Evolutionary conservation across 176 grass and related monocot species (phyloP).

Genomic region (Hsuehochloa calcarea): DNA sequence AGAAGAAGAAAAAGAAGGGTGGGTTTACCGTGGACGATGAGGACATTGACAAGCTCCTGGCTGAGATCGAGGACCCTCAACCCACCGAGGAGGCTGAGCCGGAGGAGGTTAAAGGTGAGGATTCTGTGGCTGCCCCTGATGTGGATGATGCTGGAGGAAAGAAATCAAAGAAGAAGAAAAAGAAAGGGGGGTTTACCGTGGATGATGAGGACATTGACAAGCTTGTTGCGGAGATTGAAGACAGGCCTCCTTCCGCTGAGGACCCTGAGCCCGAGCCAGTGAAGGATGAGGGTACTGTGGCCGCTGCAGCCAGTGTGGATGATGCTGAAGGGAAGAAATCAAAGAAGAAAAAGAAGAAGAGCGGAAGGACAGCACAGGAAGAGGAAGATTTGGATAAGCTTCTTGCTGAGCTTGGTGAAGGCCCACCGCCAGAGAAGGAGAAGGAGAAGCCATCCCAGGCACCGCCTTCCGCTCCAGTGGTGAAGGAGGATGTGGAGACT

Average conservation of each 20-base stretch:
- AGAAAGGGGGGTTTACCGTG: conserved; percentile 56
- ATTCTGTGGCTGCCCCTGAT: conserved; percentile 26
- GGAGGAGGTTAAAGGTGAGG: conserved; percentile 13
- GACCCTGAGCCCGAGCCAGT: conserved; percentile 32
- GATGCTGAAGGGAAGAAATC: conserved; percentile 63
- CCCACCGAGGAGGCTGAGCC: conserved; percentile 33
- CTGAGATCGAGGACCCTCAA: conserved; percentile 47
- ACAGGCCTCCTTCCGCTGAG: conserved; percentile 15
- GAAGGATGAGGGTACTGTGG: conserved; percentile 7
- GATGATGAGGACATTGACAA: conserved; percentile 71
- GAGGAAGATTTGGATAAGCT: conserved; percentile 90
- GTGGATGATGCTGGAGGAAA: conserved; percentile 45
- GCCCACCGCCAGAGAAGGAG: background rate
- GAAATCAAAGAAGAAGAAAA: conserved; percentile 94
- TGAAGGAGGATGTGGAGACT: conserved; percentile 47
- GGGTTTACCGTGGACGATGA: conserved; percentile 60
- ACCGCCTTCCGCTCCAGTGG: conserved; percentile 11
- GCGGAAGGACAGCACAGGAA: conserved; percentile 67
- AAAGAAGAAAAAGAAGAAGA: conserved; percentile 99
- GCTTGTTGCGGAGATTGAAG: conserved; percentile 47
- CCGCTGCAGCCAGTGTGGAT: conserved; percentile 33
- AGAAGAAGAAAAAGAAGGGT: conserved; percentile 96
- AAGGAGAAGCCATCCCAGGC: conserved; percentile 28
- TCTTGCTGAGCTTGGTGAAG: conserved; percentile 60
- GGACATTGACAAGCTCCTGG: conserved; percentile 58